Evolutionary conservation across 495 filamentous ascomycete genomes (phyloP), one percentile per base, ranked within the genome.

Genomic region (Poronia punctata): DNA sequence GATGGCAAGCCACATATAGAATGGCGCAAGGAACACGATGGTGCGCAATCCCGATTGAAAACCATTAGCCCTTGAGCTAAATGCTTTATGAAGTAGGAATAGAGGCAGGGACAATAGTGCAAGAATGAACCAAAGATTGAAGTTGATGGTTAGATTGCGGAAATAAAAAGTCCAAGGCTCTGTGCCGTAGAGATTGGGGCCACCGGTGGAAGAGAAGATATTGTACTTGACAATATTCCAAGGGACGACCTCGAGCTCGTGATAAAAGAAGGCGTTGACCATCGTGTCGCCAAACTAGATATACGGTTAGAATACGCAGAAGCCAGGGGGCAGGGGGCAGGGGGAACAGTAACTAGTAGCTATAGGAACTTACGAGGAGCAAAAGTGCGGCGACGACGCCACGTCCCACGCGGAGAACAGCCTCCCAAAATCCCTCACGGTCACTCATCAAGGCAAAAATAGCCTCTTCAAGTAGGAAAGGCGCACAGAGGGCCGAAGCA

Each of bases 141-240:
- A 97, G 66, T 99, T 99, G 43, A 99, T 69, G 17, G 83, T 62
- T 12, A 97, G 73, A 54, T 99, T 99, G 50, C 80, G 81, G 47
- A 95, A 67, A 60, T 99, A 99, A 61, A 97, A 99, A 27, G 85
- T 80, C 93, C 92, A 96, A 21, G 90, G 87, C 54, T 99, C 93
- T 14, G 86, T 93, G 18, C 93, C 93, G 56, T 95, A 99, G 39
- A 99, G 92, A 35, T 92, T 74, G 1, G 93, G 93, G 0, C 93
- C 93, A 28, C 78, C 82, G 5, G 79, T 68, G 2, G 75, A 79
- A 36, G 83, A 82, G 52, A 97, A 86, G 22, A 99, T 74, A 59
- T 99, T 99, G 71, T 99, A 99, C 42, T 82, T 76, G 43, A 97
- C 79, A 44, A 99, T 96, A 51, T 95, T 95, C 69, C 86, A 83